These are phyloP conservation scores for Colletotrichum liriopes DNA, from an alignment of 2,329 filamentous ascomycete species.

Conservation along the genomic window DNA sequence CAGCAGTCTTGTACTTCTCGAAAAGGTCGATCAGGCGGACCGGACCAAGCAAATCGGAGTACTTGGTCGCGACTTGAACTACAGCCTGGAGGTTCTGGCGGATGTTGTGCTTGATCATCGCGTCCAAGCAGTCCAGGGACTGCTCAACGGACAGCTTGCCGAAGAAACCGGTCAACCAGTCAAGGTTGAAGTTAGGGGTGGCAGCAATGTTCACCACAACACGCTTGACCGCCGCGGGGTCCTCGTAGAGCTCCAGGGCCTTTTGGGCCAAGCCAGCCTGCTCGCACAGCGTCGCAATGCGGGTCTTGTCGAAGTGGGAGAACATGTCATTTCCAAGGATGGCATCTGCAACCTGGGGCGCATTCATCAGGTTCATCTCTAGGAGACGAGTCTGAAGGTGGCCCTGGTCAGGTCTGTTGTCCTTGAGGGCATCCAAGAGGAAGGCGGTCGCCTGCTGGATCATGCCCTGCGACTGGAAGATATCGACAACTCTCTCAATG, in stretches of 20 bases:
- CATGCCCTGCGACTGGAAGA: constrained; percentile 98
- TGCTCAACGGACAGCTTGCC: constrained; percentile 96
- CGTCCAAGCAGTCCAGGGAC: constrained; percentile 92
- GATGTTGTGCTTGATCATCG: constrained; percentile 97
- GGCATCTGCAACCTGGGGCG: constrained; percentile 96
- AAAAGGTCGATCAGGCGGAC: constrained; percentile 91
- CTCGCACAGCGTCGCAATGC: constrained; percentile 93
- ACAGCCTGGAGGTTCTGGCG: constrained; percentile 96
- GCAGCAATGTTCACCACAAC: constrained; percentile 86
- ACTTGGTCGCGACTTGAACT: constrained; percentile 96
- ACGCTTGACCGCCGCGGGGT: constrained; percentile 90
- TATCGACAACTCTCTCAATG: constrained; percentile 94
- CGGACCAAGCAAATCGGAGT: constrained; percentile 94
- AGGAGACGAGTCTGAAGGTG: constrained; percentile 93
- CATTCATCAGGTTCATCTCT: constrained; percentile 98
- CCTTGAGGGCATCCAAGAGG: constrained; percentile 93
- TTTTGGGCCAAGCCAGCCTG: constrained; percentile 89
- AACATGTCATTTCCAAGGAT: constrained; percentile 99
- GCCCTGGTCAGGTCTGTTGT: constrained; percentile 94
- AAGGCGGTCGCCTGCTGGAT: constrained; percentile 98
- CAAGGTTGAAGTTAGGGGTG: constrained; percentile 87
- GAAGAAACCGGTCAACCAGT: constrained; percentile 95
- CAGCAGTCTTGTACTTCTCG: constrained; percentile 97
- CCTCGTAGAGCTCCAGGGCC: constrained; percentile 95
- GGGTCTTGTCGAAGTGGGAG: constrained; percentile 92